Evolutionary conservation across 2,329 filamentous ascomycete genomes (phyloP).

Genomic region (Hymenotorrendiella dingleyae): DNA sequence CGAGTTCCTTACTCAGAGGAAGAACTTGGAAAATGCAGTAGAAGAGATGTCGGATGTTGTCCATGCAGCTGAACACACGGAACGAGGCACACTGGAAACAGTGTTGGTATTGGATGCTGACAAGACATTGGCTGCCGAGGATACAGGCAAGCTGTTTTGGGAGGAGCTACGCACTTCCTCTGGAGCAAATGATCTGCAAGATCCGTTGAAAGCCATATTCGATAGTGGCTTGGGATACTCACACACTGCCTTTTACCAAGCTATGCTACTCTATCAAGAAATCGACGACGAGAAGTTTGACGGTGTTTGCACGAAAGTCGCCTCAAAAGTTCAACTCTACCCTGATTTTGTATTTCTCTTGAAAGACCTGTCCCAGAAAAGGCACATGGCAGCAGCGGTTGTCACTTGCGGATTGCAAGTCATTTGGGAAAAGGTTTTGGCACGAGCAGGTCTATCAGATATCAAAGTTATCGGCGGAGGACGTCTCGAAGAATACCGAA

Average conservation of each 20-base stretch:
- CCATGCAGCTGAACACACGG: slow-evolving; percentile 8
- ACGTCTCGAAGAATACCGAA: no score
- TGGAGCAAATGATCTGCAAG: slow-evolving; percentile 5
- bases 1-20: slow-evolving; percentile 31
- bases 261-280: slow-evolving; percentile 47
- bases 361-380: neutral
- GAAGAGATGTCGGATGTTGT: slow-evolving; percentile 6
- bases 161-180: slow-evolving; percentile 14
- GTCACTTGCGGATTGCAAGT: neutral
- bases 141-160: slow-evolving; percentile 49
- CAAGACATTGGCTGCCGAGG: slow-evolving; percentile 45
- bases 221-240: slow-evolving; percentile 42
- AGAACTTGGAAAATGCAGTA: slow-evolving; percentile 30
- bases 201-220: slow-evolving; percentile 42
- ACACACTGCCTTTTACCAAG: slow-evolving; percentile 50
- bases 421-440: neutral
- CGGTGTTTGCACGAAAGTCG: neutral
- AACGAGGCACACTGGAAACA: slow-evolving; percentile 36
- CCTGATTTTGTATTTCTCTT: neutral
- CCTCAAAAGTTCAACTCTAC: neutral
- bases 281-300: neutral
- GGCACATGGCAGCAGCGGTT: neutral
- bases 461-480: neutral
- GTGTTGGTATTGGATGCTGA: slow-evolving; percentile 54
- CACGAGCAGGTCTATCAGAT: neutral